phyloP scores from a whole-genome alignment of 306 rosid genomes.

The Carpinus fangiana region DNA sequence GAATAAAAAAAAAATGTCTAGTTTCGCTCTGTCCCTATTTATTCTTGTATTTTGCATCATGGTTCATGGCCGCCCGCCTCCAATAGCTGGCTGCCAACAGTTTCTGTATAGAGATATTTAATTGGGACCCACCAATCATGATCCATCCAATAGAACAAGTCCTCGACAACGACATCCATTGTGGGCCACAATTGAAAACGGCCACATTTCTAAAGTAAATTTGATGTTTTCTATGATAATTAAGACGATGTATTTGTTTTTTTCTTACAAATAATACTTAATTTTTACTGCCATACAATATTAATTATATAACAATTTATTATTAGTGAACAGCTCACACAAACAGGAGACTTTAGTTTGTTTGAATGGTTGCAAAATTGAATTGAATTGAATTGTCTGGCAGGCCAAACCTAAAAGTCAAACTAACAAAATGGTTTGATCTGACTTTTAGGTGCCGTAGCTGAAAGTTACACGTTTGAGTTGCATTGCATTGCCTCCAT shows the following conservation, averaged over 20 bases:
- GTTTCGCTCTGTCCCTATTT: slow-evolving; percentile 19
- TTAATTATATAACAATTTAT: not conserved
- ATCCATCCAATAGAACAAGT: not conserved
- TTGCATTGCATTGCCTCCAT: too few relatives aligned
- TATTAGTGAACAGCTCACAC: not conserved
- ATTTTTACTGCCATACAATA: not conserved
- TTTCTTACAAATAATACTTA: not conserved
- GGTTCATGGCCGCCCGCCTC: slow-evolving; percentile 18
- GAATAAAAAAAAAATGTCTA: not conserved
- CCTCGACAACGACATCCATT: not conserved
- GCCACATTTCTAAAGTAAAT: too few relatives aligned
- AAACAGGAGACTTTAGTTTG: not conserved
- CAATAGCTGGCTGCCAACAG: not conserved
- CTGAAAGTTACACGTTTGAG: slow-evolving; percentile 8
- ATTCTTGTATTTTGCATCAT: slow-evolving; percentile 25
- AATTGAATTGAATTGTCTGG: not conserved
- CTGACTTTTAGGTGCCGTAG: slow-evolving; percentile 30
- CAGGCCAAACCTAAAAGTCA: slow-evolving; percentile 13
- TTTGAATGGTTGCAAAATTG: slow-evolving; percentile 14
- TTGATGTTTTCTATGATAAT: not conserved
- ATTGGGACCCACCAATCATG: not conserved
- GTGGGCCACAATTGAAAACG: not conserved
- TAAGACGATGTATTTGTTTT: too few relatives aligned
- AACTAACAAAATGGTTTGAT: not conserved
- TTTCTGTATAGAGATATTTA: not conserved